These are phyloP conservation scores for Mitragyna speciosa DNA, from an alignment of 257 asterid genomes.

Conservation along the genomic window DNA sequence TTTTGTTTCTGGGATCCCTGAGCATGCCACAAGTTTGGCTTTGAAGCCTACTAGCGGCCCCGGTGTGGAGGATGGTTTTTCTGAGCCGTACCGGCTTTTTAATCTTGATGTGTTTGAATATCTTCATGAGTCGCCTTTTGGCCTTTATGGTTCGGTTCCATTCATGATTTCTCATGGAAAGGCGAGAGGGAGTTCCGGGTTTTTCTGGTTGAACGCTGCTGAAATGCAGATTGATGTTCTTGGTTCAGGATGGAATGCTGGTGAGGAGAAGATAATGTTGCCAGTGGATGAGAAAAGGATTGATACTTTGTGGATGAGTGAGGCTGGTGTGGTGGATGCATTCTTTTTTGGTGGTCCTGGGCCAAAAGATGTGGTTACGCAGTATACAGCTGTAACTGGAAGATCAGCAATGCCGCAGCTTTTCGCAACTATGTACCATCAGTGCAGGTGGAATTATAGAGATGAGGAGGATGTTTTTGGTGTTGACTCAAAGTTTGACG, in stretches of 20 bases:
- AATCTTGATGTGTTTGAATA: constrained; percentile 96
- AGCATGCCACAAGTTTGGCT: constrained; percentile 90
- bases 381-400: constrained; percentile 85
- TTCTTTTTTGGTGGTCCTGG: constrained; percentile 91
- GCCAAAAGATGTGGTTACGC: constrained; percentile 91
- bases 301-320: constrained; percentile 96
- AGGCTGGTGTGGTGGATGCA: constrained; percentile 89
- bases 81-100: constrained; percentile 91
- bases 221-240: constrained; percentile 99
- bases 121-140: constrained; percentile 83
- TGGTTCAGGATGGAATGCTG: constrained; percentile 74
- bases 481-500: constrained; percentile 89
- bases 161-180: constrained; percentile 91
- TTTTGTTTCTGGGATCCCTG: constrained; percentile 93
- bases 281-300: constrained; percentile 75
- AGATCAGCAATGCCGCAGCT: constrained; percentile 87
- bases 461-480: constrained; percentile 89
- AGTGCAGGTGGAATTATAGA: constrained; percentile 97
- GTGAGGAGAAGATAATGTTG: constrained; percentile 50
- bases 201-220: constrained; percentile 98
- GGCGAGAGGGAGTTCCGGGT: constrained; percentile 80
- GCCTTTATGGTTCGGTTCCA: constrained; percentile 90
- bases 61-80: constrained; percentile 55
- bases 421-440: constrained; percentile 89
- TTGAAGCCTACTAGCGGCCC: constrained; percentile 90